Conservation (phyloP, 2,329 filamentous ascomycete genomes). For the Neofusicoccum kwambonambiense region DNA sequence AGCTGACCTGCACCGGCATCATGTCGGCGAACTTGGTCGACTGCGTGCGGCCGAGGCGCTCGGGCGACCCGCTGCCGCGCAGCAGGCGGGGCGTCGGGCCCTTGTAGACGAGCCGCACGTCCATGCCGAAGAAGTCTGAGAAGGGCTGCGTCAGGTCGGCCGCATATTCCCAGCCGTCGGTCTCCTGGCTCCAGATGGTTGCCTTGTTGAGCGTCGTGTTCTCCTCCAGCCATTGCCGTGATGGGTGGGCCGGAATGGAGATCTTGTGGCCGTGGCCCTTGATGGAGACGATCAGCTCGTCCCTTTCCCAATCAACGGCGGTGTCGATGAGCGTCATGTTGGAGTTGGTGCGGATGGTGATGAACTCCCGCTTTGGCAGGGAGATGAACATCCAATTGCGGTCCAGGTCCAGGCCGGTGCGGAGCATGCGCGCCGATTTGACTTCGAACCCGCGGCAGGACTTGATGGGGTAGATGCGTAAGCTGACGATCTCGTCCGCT, state of each 20-base stretch:
- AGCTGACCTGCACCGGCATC: slow-evolving; percentile 57
- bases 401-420: slow-evolving; percentile 61
- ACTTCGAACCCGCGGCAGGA: slow-evolving; percentile 63
- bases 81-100: slow-evolving; percentile 57
- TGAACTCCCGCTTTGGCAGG: slow-evolving; percentile 52
- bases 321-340: slow-evolving; percentile 64
- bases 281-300: slow-evolving; percentile 43
- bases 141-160: slow-evolving; percentile 54
- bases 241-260: slow-evolving; percentile 56
- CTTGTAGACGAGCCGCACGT: slow-evolving; percentile 61
- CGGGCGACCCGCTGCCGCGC: slow-evolving; percentile 55
- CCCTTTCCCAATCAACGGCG: slow-evolving; percentile 42
- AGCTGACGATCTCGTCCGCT: slow-evolving; percentile 44
- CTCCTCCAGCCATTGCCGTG: slow-evolving; percentile 50
- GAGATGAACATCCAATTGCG: slow-evolving; percentile 67
- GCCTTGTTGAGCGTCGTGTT: slow-evolving; percentile 53
- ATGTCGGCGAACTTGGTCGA: slow-evolving; percentile 61
- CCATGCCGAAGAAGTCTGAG: slow-evolving; percentile 54
- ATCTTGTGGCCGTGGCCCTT: slow-evolving; percentile 52
- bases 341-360: slow-evolving; percentile 62
- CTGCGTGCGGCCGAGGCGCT: slow-evolving; percentile 54
- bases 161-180: slow-evolving; percentile 57
- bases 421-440: slow-evolving; percentile 50
- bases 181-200: slow-evolving; percentile 59
- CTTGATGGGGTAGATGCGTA: slow-evolving; percentile 65